Conservation (phyloP, 495 filamentous ascomycete species). For the Podospora tetraspora region DNA sequence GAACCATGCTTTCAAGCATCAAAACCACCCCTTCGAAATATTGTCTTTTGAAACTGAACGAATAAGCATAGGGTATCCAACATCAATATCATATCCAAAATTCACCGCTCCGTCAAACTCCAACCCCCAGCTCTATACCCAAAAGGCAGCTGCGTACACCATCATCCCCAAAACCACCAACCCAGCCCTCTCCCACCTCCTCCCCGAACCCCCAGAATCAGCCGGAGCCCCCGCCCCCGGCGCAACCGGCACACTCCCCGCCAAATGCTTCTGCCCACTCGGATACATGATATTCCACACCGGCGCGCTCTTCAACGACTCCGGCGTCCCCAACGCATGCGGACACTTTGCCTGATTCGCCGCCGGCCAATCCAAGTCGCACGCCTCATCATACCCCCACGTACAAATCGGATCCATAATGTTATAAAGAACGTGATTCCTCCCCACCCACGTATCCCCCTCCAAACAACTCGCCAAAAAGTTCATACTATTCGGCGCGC, state of each 20-base stretch:
- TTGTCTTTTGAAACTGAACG: background rate
- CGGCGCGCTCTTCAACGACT: constrained; percentile 28
- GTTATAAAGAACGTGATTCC: constrained; percentile 42
- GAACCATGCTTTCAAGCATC: too few relatives aligned
- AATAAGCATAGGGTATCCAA: background rate
- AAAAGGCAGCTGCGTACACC: background rate
- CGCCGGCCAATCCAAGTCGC: constrained; percentile 41
- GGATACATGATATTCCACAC: constrained; percentile 47
- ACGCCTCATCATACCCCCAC: constrained; percentile 42
- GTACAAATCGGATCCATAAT: constrained; percentile 41
- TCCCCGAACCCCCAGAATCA: background rate
- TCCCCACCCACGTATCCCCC: constrained; percentile 38
- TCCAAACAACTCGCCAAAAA: constrained; percentile 42
- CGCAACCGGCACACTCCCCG: constrained; percentile 13
- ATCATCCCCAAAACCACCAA: background rate
- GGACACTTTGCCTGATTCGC: constrained; percentile 42
- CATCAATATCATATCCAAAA: background rate
- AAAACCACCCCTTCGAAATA: background rate
- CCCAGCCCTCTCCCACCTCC: background rate
- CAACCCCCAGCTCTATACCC: background rate
- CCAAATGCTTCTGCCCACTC: constrained; percentile 37
- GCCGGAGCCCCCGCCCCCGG: background rate
- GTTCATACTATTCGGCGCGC: constrained; percentile 48
- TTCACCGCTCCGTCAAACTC: background rate
- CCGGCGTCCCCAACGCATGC: constrained; percentile 34